Conservation (phyloP, 345 rosid species). For the Salix purpurea region DNA sequence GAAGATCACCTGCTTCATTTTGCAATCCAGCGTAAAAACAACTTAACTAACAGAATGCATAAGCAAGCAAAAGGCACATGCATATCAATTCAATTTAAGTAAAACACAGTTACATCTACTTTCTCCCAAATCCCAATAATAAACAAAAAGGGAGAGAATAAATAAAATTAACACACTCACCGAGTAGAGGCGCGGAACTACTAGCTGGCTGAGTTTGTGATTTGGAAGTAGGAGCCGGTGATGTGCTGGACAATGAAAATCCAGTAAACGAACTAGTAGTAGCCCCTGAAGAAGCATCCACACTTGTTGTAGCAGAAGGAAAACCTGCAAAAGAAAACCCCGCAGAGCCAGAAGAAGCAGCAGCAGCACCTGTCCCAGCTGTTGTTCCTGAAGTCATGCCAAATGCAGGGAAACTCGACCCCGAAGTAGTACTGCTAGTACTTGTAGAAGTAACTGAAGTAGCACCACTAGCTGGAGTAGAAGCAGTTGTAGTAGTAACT, state of each 20-base stretch:
- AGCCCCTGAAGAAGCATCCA: conserved; percentile 41
- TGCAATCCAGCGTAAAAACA: not conserved
- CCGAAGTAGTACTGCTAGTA: conserved; percentile 28
- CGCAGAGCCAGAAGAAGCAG: conserved; percentile 31
- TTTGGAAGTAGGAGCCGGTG: conserved; percentile 44
- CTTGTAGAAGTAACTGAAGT: conserved; percentile 38
- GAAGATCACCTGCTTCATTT: not conserved
- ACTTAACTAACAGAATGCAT: not conserved
- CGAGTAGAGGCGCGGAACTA: conserved; percentile 37
- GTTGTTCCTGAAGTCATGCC: conserved; percentile 25
- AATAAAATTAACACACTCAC: conserved; percentile 43
- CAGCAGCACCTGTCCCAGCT: conserved; percentile 21
- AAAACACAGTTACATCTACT: not conserved
- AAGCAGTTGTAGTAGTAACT: conserved; percentile 24
- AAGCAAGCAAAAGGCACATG: not conserved
- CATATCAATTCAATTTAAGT: not conserved
- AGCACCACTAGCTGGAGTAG: conserved; percentile 38
- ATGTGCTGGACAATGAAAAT: conserved; percentile 49
- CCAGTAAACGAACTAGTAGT: conserved; percentile 55
- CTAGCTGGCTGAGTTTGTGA: conserved; percentile 45
- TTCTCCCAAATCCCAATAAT: not conserved
- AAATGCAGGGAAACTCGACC: conserved; percentile 45
- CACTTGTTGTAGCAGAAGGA: conserved; percentile 28
- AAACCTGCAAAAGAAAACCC: conserved; percentile 48
- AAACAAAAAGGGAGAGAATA: not conserved